Conservation (phyloP, 2,329 filamentous ascomycete species). For the Curvularia sp. region DNA sequence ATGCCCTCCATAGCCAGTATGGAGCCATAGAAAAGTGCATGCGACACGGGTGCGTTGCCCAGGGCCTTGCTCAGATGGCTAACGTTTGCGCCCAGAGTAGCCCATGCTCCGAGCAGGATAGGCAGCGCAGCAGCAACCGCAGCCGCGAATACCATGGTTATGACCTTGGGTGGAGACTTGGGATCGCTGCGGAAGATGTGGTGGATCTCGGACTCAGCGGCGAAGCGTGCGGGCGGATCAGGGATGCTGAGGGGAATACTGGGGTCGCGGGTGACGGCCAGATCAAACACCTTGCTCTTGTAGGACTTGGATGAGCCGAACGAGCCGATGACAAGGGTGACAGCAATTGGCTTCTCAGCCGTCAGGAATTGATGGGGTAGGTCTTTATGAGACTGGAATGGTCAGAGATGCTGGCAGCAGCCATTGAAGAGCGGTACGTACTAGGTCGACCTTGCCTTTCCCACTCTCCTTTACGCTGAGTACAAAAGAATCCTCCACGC, state of each 20-base stretch:
- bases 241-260: slow-evolving; percentile 66
- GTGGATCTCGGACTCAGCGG: slow-evolving; percentile 82
- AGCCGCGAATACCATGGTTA: slow-evolving; percentile 79
- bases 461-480: slow-evolving; percentile 85
- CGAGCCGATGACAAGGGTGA: slow-evolving; percentile 84
- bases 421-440: slow-evolving; percentile 56
- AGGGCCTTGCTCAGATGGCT: slow-evolving; percentile 79
- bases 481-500: slow-evolving; percentile 86
- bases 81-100: slow-evolving; percentile 81
- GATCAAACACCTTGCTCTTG: slow-evolving; percentile 73
- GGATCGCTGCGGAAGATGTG: slow-evolving; percentile 87
- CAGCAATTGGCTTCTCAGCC: slow-evolving; percentile 71
- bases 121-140: slow-evolving; percentile 78
- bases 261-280: slow-evolving; percentile 71
- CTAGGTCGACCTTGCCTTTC: slow-evolving; percentile 84
- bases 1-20: slow-evolving; percentile 87
- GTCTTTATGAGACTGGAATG: slow-evolving; percentile 79
- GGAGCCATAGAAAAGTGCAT: slow-evolving; percentile 84
- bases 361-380: slow-evolving; percentile 82
- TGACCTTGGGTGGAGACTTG: slow-evolving; percentile 77
- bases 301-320: slow-evolving; percentile 78
- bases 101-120: slow-evolving; percentile 75
- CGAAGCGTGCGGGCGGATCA: slow-evolving; percentile 79
- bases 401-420: slow-evolving; percentile 36
- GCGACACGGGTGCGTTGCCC: slow-evolving; percentile 77